These are phyloP conservation scores for Aspergillus transmontanensis DNA, from an alignment of 2,329 filamentous ascomycete genomes.

Conservation along the genomic window DNA sequence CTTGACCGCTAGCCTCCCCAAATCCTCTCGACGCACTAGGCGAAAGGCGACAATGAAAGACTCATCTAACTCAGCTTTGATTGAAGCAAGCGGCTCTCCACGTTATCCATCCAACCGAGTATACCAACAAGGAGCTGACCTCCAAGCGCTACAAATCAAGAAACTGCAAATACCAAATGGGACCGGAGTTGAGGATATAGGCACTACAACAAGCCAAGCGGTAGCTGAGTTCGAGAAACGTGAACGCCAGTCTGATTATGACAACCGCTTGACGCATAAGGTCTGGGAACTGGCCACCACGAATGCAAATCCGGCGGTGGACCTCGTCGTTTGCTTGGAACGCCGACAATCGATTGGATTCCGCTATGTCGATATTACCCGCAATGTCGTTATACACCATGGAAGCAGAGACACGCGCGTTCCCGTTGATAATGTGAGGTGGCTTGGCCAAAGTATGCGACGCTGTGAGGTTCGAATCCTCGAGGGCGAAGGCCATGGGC, in stretches of 20 bases:
- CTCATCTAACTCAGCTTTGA: slow-evolving; percentile 44
- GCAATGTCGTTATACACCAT: slow-evolving; percentile 90
- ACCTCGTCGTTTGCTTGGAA: slow-evolving; percentile 89
- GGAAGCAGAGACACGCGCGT: slow-evolving; percentile 88
- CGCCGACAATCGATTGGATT: slow-evolving; percentile 90
- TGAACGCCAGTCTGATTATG: slow-evolving; percentile 60
- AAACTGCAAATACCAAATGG: slow-evolving; percentile 19
- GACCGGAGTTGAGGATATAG: slow-evolving; percentile 16
- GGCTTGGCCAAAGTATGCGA: slow-evolving; percentile 92
- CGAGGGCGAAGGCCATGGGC: slow-evolving; percentile 87
- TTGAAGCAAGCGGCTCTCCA: slow-evolving; percentile 50
- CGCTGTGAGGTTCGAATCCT: slow-evolving; percentile 88
- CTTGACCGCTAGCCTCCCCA: slow-evolving; percentile 76
- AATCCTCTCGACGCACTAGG: slow-evolving; percentile 63
- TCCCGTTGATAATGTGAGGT: slow-evolving; percentile 90
- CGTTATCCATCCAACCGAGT: slow-evolving; percentile 17
- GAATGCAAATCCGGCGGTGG: slow-evolving; percentile 89
- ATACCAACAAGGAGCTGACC: slow-evolving; percentile 23
- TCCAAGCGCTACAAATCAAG: slow-evolving; percentile 22
- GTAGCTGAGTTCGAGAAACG: slow-evolving; percentile 32
- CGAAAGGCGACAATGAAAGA: slow-evolving; percentile 53
- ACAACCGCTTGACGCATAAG: slow-evolving; percentile 81
- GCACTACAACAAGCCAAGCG: slow-evolving; percentile 9
- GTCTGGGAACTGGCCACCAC: slow-evolving; percentile 94
- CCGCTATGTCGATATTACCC: slow-evolving; percentile 92